phyloP scores from a whole-genome alignment of 2,329 filamentous ascomycete genomes.

The Ceratocystis albifundus region DNA sequence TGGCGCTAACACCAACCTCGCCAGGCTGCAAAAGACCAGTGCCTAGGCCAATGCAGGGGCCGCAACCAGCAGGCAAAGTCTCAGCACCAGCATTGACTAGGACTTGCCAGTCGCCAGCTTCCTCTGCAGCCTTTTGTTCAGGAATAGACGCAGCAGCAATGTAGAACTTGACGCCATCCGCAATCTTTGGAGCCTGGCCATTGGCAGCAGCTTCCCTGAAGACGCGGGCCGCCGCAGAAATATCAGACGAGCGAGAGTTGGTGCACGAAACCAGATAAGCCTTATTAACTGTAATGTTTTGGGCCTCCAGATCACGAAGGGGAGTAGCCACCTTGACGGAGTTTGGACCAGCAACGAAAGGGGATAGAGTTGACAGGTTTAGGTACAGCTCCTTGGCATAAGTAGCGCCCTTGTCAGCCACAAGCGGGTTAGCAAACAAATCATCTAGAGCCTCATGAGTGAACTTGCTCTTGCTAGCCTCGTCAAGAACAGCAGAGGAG shows the following conservation, averaged over 20 bases:
- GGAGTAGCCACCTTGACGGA: conserved; percentile 81
- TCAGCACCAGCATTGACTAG: conserved; percentile 70
- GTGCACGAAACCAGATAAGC: conserved; percentile 82
- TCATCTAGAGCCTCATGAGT: conserved; percentile 62
- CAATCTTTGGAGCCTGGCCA: conserved; percentile 57
- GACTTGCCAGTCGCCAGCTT: conserved; percentile 72
- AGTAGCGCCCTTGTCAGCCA: conserved; percentile 61
- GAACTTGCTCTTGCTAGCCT: conserved; percentile 44
- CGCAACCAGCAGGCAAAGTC: conserved; percentile 61
- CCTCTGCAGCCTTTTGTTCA: conserved; percentile 69
- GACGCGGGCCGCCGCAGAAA: conserved; percentile 70
- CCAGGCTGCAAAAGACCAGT: conserved; percentile 65
- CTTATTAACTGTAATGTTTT: conserved; percentile 68
- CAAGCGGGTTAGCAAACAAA: conserved; percentile 53
- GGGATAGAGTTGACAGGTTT: conserved; percentile 70
- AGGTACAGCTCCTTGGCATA: conserved; percentile 79
- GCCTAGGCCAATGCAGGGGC: conserved; percentile 76
- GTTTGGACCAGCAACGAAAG: conserved; percentile 78
- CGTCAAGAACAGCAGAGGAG: conserved; percentile 48
- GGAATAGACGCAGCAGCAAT: conserved; percentile 72
- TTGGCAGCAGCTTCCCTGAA: conserved; percentile 65
- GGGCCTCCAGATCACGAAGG: conserved; percentile 55
- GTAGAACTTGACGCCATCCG: conserved; percentile 70
- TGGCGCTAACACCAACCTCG: conserved; percentile 76
- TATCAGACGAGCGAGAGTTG: conserved; percentile 69